These are phyloP conservation scores for Daedaleopsis sinensis DNA, from an alignment of 768 basidiomycete genomes.

Conservation along the genomic window DNA sequence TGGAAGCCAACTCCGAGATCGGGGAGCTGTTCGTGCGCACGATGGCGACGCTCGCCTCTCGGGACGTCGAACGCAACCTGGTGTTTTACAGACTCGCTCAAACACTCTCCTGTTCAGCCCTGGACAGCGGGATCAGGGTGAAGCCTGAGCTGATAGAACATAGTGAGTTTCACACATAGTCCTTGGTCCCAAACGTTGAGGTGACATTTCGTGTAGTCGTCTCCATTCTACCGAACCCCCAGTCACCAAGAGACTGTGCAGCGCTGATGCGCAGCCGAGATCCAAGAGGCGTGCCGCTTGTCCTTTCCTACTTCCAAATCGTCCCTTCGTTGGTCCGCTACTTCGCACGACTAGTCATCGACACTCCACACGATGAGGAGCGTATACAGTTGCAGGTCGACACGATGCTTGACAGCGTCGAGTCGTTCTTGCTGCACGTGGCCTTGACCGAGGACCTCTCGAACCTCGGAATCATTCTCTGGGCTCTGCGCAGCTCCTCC, in stretches of 20 bases:
- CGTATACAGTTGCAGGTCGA: neutral
- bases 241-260: neutral
- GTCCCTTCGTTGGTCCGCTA: neutral
- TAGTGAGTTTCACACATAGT: neutral
- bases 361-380: neutral
- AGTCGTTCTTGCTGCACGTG: neutral
- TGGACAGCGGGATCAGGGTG: neutral
- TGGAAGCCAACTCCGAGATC: constrained; percentile 2
- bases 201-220: neutral
- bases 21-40: neutral
- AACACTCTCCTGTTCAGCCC: neutral
- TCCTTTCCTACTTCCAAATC: neutral
- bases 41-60: neutral
- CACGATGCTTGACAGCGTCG: neutral
- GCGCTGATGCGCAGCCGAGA: neutral
- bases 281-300: neutral
- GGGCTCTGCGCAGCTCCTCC: neutral
- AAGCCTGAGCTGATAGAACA: neutral
- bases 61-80: neutral
- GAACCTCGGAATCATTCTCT: neutral
- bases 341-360: neutral
- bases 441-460: neutral
- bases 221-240: neutral
- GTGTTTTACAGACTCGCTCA: neutral
- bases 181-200: neutral